Evolutionary conservation across 2,329 filamentous ascomycete species (phyloP).

Genomic region (Penicillium rolfsii): DNA sequence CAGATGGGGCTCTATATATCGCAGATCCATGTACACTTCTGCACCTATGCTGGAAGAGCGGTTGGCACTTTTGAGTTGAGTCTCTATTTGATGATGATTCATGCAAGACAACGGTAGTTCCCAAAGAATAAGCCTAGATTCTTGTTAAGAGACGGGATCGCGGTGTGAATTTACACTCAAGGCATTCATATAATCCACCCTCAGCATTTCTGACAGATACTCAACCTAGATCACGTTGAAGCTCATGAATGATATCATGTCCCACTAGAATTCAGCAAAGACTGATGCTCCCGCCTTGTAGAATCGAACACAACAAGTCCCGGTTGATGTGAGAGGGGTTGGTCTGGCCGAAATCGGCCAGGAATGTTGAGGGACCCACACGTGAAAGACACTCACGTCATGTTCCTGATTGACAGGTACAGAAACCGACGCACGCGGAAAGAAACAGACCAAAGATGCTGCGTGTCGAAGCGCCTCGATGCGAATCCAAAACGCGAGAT

Average conservation of each 20-base stretch:
- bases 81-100: too few relatives aligned
- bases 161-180: too few relatives aligned
- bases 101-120: too few relatives aligned
- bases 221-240: neutral
- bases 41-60: neutral
- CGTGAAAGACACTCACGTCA: constrained; percentile 3
- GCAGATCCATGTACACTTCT: neutral
- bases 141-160: too few relatives aligned
- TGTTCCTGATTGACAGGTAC: neutral
- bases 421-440: neutral
- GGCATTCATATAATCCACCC: too few relatives aligned
- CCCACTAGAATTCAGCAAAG: neutral
- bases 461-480: neutral
- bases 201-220: neutral
- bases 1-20: neutral
- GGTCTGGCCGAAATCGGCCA: constrained; percentile 1
- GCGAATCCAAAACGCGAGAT: constrained; percentile 8
- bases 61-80: neutral
- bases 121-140: neutral
- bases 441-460: neutral
- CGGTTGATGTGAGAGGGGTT: neutral
- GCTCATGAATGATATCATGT: neutral
- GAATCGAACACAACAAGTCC: neutral
- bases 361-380: constrained; percentile 1
- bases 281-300: neutral